A percentile compares a stretch with the other conserved stretches of the same genome.
Evolutionary conservation across 306 rosid genomes (phyloP).

Genomic region (Malus sylvestris): DNA sequence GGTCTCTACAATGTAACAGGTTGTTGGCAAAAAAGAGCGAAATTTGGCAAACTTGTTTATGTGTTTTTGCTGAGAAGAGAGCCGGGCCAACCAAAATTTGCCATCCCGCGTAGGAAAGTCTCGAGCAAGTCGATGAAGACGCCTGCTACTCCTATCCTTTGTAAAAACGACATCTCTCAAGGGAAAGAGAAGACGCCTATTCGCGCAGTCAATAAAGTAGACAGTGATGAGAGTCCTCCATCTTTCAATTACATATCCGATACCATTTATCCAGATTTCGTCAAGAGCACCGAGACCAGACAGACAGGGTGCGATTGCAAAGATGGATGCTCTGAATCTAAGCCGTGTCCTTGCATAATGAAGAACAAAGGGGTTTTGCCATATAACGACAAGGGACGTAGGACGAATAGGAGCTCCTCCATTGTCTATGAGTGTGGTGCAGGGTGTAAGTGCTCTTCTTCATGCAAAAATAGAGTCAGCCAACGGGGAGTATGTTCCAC

Average conservation of each 20-base stretch:
- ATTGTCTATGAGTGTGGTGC: constrained; percentile 23
- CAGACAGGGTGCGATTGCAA: no score
- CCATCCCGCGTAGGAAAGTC: background rate
- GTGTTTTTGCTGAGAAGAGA: constrained; percentile 19
- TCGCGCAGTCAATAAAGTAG: background rate
- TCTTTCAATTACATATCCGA: constrained; percentile 14
- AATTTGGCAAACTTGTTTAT: constrained; percentile 27
- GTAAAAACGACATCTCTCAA: constrained; percentile 20
- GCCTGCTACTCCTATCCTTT: background rate
- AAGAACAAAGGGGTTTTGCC: constrained; percentile 18
- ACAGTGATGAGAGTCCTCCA: background rate
- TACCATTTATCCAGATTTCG: background rate
- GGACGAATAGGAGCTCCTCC: no score
- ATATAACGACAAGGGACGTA: no score
- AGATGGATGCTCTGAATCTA: no score
- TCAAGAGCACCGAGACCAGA: no score
- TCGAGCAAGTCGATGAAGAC: background rate
- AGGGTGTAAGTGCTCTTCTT: constrained; percentile 25
- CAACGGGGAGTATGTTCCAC: constrained; percentile 7
- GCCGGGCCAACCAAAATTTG: constrained; percentile 2
- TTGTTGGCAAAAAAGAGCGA: constrained; percentile 17
- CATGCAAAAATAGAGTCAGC: constrained; percentile 28
- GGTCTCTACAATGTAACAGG: constrained; percentile 31
- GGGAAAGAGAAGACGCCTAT: constrained; percentile 29
- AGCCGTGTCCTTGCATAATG: constrained; percentile 20